Conservation (phyloP, 352 stramenopile species). For the Blastocystis sp. region DNA sequence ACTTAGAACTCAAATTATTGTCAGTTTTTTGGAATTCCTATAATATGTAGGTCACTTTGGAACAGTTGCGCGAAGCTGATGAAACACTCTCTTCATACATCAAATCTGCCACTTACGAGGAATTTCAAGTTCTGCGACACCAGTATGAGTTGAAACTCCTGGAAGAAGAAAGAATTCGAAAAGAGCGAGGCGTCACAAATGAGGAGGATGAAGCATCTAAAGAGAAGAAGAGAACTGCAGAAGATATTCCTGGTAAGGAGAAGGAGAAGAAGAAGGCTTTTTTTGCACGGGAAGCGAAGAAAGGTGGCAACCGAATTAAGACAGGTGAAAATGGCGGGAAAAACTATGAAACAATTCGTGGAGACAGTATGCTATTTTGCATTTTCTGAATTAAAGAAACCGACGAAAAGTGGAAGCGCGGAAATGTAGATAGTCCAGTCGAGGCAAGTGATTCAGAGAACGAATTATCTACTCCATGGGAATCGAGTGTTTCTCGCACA, state of each 20-base stretch:
- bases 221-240: neutral
- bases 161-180: neutral
- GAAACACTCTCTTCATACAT: neutral
- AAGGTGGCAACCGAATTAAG: neutral
- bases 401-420: neutral
- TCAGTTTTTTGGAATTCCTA: neutral
- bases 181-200: neutral
- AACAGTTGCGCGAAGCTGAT: neutral
- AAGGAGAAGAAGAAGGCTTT: neutral
- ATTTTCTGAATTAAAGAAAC: neutral
- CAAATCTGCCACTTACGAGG: constrained; percentile 8
- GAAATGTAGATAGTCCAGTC: neutral
- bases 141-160: constrained; percentile 13
- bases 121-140: neutral
- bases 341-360: neutral
- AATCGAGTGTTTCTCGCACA: neutral
- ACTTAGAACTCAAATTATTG: constrained; percentile 2
- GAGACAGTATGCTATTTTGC: neutral
- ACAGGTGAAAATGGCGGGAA: neutral
- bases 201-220: neutral
- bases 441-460: neutral
- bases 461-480: neutral
- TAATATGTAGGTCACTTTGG: neutral
- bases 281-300: neutral
- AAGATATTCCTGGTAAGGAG: neutral